Base-by-base conservation (phyloP, 2,329 filamentous ascomycete genomes). In the Tolypocladium tropicale region DNA sequence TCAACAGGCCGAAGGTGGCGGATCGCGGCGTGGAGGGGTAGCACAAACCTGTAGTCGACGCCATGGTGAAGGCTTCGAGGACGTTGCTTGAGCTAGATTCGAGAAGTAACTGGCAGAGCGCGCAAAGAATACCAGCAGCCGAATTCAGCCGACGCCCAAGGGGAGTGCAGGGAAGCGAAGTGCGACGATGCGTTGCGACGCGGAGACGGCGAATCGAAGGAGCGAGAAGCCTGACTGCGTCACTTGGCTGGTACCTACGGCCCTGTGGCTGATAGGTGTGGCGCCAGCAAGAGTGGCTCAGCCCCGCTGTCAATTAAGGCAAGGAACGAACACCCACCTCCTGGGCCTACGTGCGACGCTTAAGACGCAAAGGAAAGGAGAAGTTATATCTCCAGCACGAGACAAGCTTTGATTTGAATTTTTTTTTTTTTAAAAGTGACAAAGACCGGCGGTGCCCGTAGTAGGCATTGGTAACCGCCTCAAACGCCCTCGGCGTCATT, bases 21-120 rank as follows among this genome's bases (percentile, higher is more conserved):
- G 18, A 39, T 25, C 33, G 9, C 3, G 12, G 16, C 37, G 32
- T 59, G 58, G 63, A 59, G 60, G 57, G 61, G 60, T 58, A 67
- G 32, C 46, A 50, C 74, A 67, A 68, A 83, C 81, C 76, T 67
- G 77, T 73, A 69, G 83, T 77, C 58, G 79, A 73, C 58, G 78
- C 76, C 81, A 84, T 84, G 59, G 63, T 73, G 64, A 54, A 59
- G 25, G 37, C 2, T 23, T 21, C 18, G 30, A 18, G 46, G 18
- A 14, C 18, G 30, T 9, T 16, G 18, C 46, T 32, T 18, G 28
- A 9, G 11, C 18, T 32, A 10, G 18, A 11, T 50, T n/a, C 10
- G 18, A 11, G 10, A 32, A 33, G 18, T 32, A 10, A 33, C 18
- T 21, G 18, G 46, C 28, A 50, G 28, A 50, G 18, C 18, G 30